Percentiles rank a stretch among this genome's conserved stretches.
Evolutionary conservation across 2,329 filamentous ascomycete species (phyloP).

Genomic region (Lomentospora prolificans): DNA sequence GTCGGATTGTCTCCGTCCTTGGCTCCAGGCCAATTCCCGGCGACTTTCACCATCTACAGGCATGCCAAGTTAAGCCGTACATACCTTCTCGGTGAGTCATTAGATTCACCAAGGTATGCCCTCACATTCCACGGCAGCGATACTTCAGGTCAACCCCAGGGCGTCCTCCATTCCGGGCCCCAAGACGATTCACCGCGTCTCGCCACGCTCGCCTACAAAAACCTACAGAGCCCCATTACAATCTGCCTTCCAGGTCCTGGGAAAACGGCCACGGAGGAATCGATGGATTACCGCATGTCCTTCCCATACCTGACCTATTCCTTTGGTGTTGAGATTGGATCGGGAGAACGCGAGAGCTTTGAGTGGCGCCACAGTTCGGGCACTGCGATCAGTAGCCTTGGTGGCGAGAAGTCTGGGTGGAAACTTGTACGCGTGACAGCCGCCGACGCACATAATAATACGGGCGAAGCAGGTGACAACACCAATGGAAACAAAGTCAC

Average conservation of each 20-base stretch:
- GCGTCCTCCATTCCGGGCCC: slow-evolving; percentile 14
- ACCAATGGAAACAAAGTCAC: slow-evolving; percentile 13
- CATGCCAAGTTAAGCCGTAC: slow-evolving; percentile 12
- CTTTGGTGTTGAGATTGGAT: slow-evolving; percentile 24
- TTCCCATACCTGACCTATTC: slow-evolving; percentile 13
- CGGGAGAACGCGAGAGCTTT: slow-evolving; percentile 20
- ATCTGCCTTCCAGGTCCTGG: slow-evolving; percentile 4
- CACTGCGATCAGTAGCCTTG: slow-evolving; percentile 21
- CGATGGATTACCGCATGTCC: slow-evolving; percentile 4
- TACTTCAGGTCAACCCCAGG: slow-evolving; percentile 9
- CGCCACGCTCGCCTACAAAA: slow-evolving; percentile 11
- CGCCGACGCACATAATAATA: slow-evolving; percentile 11
- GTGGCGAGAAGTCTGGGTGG: slow-evolving; percentile 22
- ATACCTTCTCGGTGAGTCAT: slow-evolving; percentile 11
- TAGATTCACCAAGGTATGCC: slow-evolving; percentile 12
- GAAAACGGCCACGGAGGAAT: slow-evolving; percentile 10
- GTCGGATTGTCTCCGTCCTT: too few relatives aligned
- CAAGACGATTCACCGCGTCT: slow-evolving; percentile 10
- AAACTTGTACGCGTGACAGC: slow-evolving; percentile 26
- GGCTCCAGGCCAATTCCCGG: slow-evolving; percentile 14
- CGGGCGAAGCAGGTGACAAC: neutral
- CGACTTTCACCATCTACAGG: slow-evolving; percentile 12
- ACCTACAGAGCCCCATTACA: slow-evolving; percentile 8
- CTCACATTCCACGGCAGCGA: slow-evolving; percentile 11
- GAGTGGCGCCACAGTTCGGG: slow-evolving; percentile 29